Percentiles rank a stretch among this genome's conserved stretches.
Conservation (phyloP, 2,329 filamentous ascomycete species). For the Pseudocercospora fuligena region DNA sequence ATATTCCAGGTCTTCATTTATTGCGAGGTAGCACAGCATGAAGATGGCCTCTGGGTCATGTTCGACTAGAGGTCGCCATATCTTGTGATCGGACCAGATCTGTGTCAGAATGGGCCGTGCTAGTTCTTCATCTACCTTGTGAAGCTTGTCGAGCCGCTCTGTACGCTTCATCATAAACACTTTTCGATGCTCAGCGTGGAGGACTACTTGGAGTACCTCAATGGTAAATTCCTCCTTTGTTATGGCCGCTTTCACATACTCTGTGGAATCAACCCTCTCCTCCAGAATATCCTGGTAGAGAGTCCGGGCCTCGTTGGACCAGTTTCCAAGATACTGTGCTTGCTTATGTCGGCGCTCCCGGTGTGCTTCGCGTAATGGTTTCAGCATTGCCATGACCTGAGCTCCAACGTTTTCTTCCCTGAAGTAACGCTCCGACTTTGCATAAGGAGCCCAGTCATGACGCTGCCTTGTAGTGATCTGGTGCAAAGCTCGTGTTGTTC, state of each 20-base stretch:
- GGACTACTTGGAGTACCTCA: neutral
- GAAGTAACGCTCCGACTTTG: too few relatives aligned
- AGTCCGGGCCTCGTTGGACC: neutral
- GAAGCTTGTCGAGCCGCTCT: neutral
- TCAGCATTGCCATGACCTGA: too few relatives aligned
- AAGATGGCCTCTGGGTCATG: neutral
- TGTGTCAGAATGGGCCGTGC: neutral
- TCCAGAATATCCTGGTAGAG: neutral
- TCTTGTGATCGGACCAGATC: neutral
- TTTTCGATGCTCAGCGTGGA: neutral
- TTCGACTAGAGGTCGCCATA: neutral
- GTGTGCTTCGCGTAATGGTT: too few relatives aligned
- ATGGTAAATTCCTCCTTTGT: neutral
- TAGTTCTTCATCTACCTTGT: neutral
- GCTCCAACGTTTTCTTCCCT: too few relatives aligned
- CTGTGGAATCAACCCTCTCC: neutral
- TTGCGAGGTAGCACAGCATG: neutral
- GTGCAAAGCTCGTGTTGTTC: too few relatives aligned
- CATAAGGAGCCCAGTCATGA: too few relatives aligned
- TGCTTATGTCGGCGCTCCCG: too few relatives aligned
- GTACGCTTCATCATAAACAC: neutral
- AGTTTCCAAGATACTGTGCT: neutral
- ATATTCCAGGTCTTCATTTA: neutral
- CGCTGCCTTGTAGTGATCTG: too few relatives aligned
- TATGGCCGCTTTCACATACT: neutral